Base-by-base conservation (phyloP, 345 rosid species). In the Pugionium dolabratum region DNA sequence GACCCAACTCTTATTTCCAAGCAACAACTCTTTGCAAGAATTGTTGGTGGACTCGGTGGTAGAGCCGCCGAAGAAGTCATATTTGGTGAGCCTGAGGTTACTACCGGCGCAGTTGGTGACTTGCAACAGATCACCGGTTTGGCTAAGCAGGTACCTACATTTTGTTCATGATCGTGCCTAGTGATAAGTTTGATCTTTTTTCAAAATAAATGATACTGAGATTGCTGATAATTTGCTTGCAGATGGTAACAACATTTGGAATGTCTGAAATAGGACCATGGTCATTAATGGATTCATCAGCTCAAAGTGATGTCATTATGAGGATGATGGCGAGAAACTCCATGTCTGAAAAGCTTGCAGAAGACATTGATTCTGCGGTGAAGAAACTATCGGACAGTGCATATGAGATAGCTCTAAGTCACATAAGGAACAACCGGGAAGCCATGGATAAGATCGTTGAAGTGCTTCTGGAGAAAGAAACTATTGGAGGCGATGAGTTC, bases 301-400 rank as follows among this genome's bases (percentile, higher is more conserved):
- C 83, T 1, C 97, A 90, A 77, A 88, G 93, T 18, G 99, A 94
- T 62, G 92, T 94, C 5, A 80, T 94, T 57, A 90, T 94, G 99
- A 86, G 99, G 76, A 94, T 94, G 97, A 94, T 94, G 99, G 97
- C 99, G 3, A 90, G 97, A 41, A 94, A 94, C 69, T 94, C 97
- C 25, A 94, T 94, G 99, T 94, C 99, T 0, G 99, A 94, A 66
- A 94, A 69, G 81, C 97, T 94, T 0, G 99, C 99, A 0, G 95
- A 85, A 67, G 99, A 94, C 72, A 90, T 90, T n/a, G 99, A 94
- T 55, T 3, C 80, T 0, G 97, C 97, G 0, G 75, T 86, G 54
- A 90, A 90, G 92, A 86, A 74, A 61, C 1, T 94, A 66, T 85
- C 99, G 26, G 99, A 94, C 76, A 56, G 66, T 29, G 97, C 99